Conservation (phyloP, 352 stramenopile species). For the Plasmopara muralis region DNA sequence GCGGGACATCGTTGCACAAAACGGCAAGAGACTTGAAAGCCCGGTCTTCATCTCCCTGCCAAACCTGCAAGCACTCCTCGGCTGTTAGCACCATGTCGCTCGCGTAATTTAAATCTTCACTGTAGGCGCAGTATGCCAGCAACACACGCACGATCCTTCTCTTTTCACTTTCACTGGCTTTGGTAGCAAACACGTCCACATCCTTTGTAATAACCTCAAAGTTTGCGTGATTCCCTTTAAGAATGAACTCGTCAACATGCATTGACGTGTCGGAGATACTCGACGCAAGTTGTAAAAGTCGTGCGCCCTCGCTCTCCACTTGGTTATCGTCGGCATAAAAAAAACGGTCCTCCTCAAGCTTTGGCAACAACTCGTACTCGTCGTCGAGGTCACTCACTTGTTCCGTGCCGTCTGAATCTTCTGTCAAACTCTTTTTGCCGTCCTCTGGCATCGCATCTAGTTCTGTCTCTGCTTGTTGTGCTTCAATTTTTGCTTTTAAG, state of each 20-base stretch:
- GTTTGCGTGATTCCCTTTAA: slow-evolving; percentile 45
- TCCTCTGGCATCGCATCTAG: slow-evolving; percentile 8
- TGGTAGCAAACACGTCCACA: slow-evolving; percentile 30
- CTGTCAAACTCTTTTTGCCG: slow-evolving; percentile 5
- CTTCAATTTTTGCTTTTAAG: not conserved
- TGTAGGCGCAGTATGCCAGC: slow-evolving; percentile 72
- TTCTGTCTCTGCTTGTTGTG: slow-evolving; percentile 2
- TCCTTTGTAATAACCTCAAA: slow-evolving; percentile 43
- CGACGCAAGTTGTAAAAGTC: slow-evolving; percentile 29
- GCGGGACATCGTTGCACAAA: slow-evolving; percentile 55
- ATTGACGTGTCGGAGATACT: slow-evolving; percentile 30
- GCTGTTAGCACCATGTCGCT: slow-evolving; percentile 57
- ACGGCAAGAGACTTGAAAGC: slow-evolving; percentile 68
- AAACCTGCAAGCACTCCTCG: slow-evolving; percentile 57
- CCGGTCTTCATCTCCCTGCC: slow-evolving; percentile 55
- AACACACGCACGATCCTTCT: slow-evolving; percentile 50
- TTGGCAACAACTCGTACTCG: slow-evolving; percentile 33
- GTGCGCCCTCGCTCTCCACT: slow-evolving; percentile 16
- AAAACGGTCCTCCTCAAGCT: slow-evolving; percentile 24
- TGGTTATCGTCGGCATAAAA: slow-evolving; percentile 31
- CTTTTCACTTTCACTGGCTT: slow-evolving; percentile 30
- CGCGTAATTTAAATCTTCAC: slow-evolving; percentile 52
- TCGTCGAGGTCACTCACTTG: slow-evolving; percentile 33
- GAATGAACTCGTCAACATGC: slow-evolving; percentile 53
- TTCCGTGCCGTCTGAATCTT: slow-evolving; percentile 28